phyloP scores from a whole-genome alignment of 441 rosid genomes.

The Bruguiera hainesii region DNA sequence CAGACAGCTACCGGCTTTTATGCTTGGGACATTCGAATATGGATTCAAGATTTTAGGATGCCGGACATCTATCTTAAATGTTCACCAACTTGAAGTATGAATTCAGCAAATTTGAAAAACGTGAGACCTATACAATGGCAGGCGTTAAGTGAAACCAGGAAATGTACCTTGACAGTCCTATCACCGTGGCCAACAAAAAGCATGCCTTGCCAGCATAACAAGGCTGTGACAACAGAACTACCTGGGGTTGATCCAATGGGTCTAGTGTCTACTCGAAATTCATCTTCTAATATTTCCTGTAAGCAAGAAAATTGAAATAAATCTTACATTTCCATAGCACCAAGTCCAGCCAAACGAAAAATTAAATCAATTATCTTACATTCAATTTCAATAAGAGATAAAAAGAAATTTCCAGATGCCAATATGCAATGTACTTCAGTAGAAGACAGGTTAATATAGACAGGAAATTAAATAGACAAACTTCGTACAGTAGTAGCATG shows the following conservation, averaged over 20 bases:
- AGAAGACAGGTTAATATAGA: too few species aligned
- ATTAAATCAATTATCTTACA: neutral
- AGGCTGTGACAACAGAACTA: slow-evolving; percentile 58
- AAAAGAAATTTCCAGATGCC: slow-evolving; percentile 9
- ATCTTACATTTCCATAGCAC: neutral
- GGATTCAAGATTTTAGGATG: neutral
- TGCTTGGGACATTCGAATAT: neutral
- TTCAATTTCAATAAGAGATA: neutral
- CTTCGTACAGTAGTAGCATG: neutral
- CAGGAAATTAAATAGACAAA: slow-evolving; percentile 3
- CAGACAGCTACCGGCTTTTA: neutral
- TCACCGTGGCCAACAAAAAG: slow-evolving; percentile 77
- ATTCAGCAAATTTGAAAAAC: neutral
- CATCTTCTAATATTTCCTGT: slow-evolving; percentile 78
- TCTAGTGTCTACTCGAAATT: slow-evolving; percentile 44
- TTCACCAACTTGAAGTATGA: neutral
- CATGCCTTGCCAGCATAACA: slow-evolving; percentile 70
- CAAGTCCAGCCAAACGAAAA: neutral
- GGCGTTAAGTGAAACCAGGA: neutral
- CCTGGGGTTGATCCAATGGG: slow-evolving; percentile 63
- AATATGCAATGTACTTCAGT: neutral
- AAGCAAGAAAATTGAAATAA: slow-evolving; percentile 4
- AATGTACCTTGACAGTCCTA: slow-evolving; percentile 55
- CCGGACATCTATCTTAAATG: too few species aligned
- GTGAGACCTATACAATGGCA: neutral